phyloP scores from a whole-genome alignment of 148 eudicot genomes.

The Beta vulgaris region DNA sequence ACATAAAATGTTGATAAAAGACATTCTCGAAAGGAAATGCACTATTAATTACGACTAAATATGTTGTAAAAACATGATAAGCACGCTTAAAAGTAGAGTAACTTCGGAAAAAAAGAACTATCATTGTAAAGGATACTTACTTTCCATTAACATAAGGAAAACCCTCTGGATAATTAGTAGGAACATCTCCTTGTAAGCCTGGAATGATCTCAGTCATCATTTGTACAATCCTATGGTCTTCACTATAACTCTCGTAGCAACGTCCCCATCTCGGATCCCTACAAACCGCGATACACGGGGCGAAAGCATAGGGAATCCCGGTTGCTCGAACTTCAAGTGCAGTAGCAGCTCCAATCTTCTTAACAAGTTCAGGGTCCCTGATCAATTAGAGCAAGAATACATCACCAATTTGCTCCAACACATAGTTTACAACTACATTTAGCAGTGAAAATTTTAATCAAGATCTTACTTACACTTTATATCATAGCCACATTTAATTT shows the following conservation, averaged over 20 bases:
- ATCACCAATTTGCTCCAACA: not conserved
- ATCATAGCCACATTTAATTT: not conserved
- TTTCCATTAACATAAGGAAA: constrained; percentile 68
- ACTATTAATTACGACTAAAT: not conserved
- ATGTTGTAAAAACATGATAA: not conserved
- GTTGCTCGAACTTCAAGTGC: constrained; percentile 79
- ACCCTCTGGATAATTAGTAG: constrained; percentile 46
- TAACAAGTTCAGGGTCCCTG: constrained; percentile 68
- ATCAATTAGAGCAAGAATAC: not conserved
- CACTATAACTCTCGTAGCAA: constrained; percentile 86
- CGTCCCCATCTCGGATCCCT: constrained; percentile 90
- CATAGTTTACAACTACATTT: not conserved
- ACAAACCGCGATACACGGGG: constrained; percentile 88
- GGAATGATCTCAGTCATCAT: constrained; percentile 83
- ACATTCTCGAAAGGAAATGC: not conserved
- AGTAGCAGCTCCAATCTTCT: constrained; percentile 78
- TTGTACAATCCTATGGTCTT: constrained; percentile 67
- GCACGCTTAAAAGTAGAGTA: too few species aligned
- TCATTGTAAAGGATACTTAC: constrained; percentile 33
- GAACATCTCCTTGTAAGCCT: constrained; percentile 78
- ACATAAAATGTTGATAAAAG: not conserved
- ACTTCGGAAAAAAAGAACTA: not conserved
- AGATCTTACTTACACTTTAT: too few species aligned
- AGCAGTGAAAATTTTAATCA: too few species aligned
- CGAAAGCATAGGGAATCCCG: constrained; percentile 69